These are phyloP conservation scores for Echites panduratus DNA, from an alignment of 257 asterid genomes.

Conservation along the genomic window DNA sequence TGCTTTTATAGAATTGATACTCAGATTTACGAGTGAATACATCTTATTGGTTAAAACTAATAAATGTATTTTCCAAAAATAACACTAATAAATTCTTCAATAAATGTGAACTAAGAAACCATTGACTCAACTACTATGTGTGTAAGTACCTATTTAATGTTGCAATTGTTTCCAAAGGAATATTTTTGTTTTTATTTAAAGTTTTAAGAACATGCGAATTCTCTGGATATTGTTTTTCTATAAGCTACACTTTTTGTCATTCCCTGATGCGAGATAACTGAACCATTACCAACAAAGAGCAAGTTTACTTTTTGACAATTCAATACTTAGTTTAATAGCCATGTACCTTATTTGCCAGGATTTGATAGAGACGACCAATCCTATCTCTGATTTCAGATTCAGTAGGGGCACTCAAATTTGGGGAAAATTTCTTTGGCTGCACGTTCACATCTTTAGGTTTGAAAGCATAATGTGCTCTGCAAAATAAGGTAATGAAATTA, in stretches of 20 bases:
- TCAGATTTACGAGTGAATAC: not conserved
- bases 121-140: not conserved
- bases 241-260: not conserved
- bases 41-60: not conserved
- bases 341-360: slow-evolving; percentile 50
- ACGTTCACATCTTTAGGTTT: slow-evolving; percentile 71
- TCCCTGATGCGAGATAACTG: not conserved
- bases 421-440: slow-evolving; percentile 33
- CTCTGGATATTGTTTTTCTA: not conserved
- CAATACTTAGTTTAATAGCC: not conserved
- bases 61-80: not conserved
- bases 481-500: slow-evolving; percentile 11
- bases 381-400: slow-evolving; percentile 57
- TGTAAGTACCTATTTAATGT: not conserved
- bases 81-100: not conserved
- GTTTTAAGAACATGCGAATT: not conserved
- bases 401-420: slow-evolving; percentile 40
- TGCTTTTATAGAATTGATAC: not conserved
- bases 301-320: not conserved
- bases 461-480: slow-evolving; percentile 63
- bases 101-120: not conserved
- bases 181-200: not conserved
- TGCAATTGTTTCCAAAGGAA: not conserved
- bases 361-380: slow-evolving; percentile 48
- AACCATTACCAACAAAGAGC: not conserved